Conservation (phyloP, 495 filamentous ascomycete species). For the Annulohypoxylon nitens region DNA sequence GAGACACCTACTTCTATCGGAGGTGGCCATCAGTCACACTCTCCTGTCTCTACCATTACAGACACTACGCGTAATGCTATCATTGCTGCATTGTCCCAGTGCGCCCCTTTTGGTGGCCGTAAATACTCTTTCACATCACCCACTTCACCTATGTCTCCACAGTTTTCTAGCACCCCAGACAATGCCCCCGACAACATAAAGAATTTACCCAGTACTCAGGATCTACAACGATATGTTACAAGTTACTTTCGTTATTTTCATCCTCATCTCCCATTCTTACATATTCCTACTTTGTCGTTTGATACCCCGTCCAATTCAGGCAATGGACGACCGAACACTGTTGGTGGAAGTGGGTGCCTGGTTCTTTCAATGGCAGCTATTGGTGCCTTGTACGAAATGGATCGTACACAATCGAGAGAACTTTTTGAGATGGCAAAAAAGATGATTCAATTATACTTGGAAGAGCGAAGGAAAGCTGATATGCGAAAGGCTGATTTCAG, state of each 20-base stretch:
- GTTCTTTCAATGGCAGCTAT: conserved; percentile 97
- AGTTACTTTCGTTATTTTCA: conserved; percentile 96
- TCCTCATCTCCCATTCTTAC: conserved; percentile 93
- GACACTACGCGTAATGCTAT: conserved; percentile 93
- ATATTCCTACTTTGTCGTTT: conserved; percentile 93
- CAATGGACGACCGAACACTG: conserved; percentile 72
- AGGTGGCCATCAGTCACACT: conserved; percentile 69
- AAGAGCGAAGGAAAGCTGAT: conserved; percentile 91
- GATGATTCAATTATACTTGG: conserved; percentile 93
- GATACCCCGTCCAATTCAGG: conserved; percentile 77
- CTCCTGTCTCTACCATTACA: conserved; percentile 79
- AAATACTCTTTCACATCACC: conserved; percentile 82
- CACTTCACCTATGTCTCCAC: conserved; percentile 72
- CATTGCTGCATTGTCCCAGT: conserved; percentile 83
- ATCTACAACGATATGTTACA: conserved; percentile 91
- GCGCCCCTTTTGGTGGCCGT: conserved; percentile 76
- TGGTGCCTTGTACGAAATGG: conserved; percentile 93
- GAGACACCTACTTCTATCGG: conserved; percentile 79
- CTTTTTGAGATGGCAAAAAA: conserved; percentile 94
- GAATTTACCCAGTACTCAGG: conserved; percentile 84
- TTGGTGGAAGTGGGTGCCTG: conserved; percentile 88
- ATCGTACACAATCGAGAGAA: conserved; percentile 81
- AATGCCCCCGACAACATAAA: conserved; percentile 62
- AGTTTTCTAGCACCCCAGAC: conserved; percentile 62
- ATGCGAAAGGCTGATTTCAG: conserved; percentile 83